Conservation (phyloP, 805 yeast species). For the Cyberlindnera galapagoensis region DNA sequence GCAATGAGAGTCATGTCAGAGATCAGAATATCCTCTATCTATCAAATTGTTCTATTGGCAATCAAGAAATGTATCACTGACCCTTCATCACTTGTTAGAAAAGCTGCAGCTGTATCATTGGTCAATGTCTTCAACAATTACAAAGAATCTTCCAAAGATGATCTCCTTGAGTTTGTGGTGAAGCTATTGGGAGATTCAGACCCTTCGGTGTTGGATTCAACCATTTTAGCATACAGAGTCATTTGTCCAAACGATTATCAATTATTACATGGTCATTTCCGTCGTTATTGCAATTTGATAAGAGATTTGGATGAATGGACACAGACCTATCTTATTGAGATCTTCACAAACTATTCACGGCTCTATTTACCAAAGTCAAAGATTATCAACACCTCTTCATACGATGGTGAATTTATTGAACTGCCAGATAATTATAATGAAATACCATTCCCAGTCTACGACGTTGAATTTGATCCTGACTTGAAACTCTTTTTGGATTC, state of each 20-base stretch:
- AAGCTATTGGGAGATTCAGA: slow-evolving; percentile 60
- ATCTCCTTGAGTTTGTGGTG: slow-evolving; percentile 43
- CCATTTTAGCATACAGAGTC: slow-evolving; percentile 50
- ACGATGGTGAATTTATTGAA: slow-evolving; percentile 24
- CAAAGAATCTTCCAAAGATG: slow-evolving; percentile 39
- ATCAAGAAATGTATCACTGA: slow-evolving; percentile 65
- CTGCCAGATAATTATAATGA: slow-evolving; percentile 39
- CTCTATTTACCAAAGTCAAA: slow-evolving; percentile 51
- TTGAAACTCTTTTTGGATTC: slow-evolving; percentile 45
- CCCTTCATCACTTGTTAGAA: slow-evolving; percentile 69
- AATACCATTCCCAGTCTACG: slow-evolving; percentile 33
- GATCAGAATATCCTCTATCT: slow-evolving; percentile 73
- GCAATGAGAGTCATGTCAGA: slow-evolving; percentile 78
- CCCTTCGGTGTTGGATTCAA: slow-evolving; percentile 60
- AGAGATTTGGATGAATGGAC: slow-evolving; percentile 66
- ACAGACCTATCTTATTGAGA: slow-evolving; percentile 50
- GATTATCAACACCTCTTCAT: slow-evolving; percentile 28
- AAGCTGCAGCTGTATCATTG: slow-evolving; percentile 73
- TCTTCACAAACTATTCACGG: slow-evolving; percentile 63
- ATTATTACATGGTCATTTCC: slow-evolving; percentile 64
- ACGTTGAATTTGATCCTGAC: slow-evolving; percentile 47
- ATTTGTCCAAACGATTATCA: slow-evolving; percentile 54
- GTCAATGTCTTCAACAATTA: slow-evolving; percentile 45
- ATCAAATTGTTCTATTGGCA: slow-evolving; percentile 71
- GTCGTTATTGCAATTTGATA: slow-evolving; percentile 45